These are phyloP conservation scores for Cladosporium sphaerospermum DNA, from an alignment of 2,329 filamentous ascomycete species.

Conservation along the genomic window DNA sequence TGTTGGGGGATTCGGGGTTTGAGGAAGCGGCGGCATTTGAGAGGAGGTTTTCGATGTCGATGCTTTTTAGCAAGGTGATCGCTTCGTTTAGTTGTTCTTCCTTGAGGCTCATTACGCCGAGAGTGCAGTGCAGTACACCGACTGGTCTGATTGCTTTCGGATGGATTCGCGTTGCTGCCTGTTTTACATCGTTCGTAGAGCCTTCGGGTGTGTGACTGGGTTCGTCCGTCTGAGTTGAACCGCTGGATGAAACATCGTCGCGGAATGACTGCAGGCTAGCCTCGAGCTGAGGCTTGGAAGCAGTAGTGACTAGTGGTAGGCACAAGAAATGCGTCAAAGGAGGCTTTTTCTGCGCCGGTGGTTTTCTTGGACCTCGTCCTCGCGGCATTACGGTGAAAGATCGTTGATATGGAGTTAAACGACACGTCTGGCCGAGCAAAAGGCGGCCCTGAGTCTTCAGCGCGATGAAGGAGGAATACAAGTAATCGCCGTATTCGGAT, in stretches of 20 bases:
- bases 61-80: constrained; percentile 28
- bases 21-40: background rate
- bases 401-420: background rate
- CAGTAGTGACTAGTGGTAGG: constrained; percentile 60
- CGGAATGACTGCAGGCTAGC: constrained; percentile 56
- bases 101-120: constrained; percentile 75
- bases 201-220: background rate
- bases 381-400: constrained; percentile 6
- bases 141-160: constrained; percentile 64
- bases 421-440: no score
- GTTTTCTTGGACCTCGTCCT: constrained; percentile 1
- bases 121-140: constrained; percentile 76
- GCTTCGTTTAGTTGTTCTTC: constrained; percentile 47
- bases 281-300: constrained; percentile 60
- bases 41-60: constrained; percentile 22
- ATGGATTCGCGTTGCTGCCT: constrained; percentile 15
- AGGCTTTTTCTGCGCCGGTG: constrained; percentile 30
- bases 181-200: background rate
- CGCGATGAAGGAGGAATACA: no score
- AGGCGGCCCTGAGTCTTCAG: no score
- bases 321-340: constrained; percentile 69
- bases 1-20: background rate
- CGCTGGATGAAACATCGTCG: constrained; percentile 42
- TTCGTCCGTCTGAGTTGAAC: background rate
- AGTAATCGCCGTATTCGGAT: no score